Conservation (phyloP, 495 filamentous ascomycete genomes). For the Aspergillus avenaceus region DNA sequence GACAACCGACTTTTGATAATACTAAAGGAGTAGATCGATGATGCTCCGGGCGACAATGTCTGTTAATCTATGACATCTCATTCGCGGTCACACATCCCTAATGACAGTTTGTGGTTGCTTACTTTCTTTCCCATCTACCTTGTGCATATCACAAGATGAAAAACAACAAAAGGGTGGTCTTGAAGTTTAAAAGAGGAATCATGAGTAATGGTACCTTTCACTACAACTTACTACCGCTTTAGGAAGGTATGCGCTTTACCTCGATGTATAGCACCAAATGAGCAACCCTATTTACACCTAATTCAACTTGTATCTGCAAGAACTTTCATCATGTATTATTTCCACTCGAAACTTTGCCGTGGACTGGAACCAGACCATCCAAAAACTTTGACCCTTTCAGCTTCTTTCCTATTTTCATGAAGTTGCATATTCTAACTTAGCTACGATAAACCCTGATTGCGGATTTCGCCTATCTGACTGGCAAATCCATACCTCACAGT, state of each 20-base stretch:
- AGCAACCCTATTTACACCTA: too few relatives aligned
- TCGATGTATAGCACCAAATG: too few relatives aligned
- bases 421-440: neutral
- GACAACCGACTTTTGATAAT: neutral
- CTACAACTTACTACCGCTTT: too few relatives aligned
- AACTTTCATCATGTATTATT: neutral
- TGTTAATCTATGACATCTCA: neutral
- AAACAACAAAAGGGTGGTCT: neutral
- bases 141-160: too few relatives aligned
- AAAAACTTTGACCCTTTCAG: neutral
- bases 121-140: neutral
- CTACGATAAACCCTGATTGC: neutral
- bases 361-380: neutral
- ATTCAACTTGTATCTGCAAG: too few relatives aligned
- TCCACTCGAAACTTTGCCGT: neutral
- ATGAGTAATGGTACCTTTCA: too few relatives aligned
- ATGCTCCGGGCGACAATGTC: neutral
- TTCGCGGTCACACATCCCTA: too few relatives aligned
- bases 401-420: neutral
- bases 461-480: neutral
- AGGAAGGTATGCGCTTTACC: too few relatives aligned
- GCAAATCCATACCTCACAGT: neutral
- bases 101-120: neutral
- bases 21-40: neutral
- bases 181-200: too few relatives aligned